Percentiles rank a stretch among this genome's conserved stretches.
These are phyloP conservation scores for Gardenia jasminoides DNA, from an alignment of 257 asterid genomes.

Conservation along the genomic window DNA sequence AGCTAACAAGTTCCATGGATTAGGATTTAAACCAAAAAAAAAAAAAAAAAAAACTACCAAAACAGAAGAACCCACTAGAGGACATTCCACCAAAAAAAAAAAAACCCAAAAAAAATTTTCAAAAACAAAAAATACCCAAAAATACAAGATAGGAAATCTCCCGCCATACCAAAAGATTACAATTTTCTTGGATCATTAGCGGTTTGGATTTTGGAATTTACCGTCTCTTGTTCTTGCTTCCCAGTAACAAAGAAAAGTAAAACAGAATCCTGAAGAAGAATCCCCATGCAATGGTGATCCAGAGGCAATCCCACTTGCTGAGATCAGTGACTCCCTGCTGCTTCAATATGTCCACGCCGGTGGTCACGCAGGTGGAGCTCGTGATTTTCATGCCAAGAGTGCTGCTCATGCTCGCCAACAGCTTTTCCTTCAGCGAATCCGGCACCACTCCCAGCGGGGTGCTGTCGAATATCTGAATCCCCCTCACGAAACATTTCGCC, in stretches of 20 bases:
- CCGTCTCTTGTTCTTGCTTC: slow-evolving; percentile 77
- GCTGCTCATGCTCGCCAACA: slow-evolving; percentile 53
- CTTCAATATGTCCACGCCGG: slow-evolving; percentile 69
- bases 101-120: background rate
- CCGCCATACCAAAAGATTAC: slow-evolving; percentile 9
- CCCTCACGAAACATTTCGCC: slow-evolving; percentile 56
- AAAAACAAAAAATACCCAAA: background rate
- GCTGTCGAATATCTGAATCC: slow-evolving; percentile 66
- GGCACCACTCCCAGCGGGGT: slow-evolving; percentile 61
- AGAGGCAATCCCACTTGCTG: slow-evolving; percentile 59
- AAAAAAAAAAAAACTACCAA: background rate
- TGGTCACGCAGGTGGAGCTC: slow-evolving; percentile 62
- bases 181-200: background rate
- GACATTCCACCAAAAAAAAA: background rate
- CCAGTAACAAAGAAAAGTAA: slow-evolving; percentile 59
- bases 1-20: slow-evolving; percentile 9
- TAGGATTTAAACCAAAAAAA: background rate
- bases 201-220: slow-evolving; percentile 14
- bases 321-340: slow-evolving; percentile 75
- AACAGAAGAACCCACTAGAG: background rate
- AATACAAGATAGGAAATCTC: background rate
- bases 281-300: slow-evolving; percentile 77
- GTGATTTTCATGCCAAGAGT: slow-evolving; percentile 58
- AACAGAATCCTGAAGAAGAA: slow-evolving; percentile 73
- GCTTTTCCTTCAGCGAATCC: slow-evolving; percentile 40